phyloP scores from a whole-genome alignment of 2,329 filamentous ascomycete genomes.

The Diplodia mutila region DNA sequence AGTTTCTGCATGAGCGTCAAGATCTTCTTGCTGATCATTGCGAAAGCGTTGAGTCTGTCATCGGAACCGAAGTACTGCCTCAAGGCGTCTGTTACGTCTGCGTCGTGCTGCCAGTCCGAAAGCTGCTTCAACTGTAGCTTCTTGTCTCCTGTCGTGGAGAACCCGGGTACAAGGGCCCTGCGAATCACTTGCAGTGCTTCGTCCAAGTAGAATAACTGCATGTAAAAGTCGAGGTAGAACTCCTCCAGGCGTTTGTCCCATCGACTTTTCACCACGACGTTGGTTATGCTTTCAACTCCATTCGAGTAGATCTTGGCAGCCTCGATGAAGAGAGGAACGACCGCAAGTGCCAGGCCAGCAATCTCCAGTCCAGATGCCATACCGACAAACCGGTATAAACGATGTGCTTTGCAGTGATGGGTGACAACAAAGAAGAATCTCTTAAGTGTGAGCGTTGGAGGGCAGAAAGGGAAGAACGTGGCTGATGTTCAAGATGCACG shows the following conservation, averaged over 20 bases:
- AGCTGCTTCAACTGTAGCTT: not conserved
- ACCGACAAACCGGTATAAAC: no score
- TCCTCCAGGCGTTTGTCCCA: not conserved
- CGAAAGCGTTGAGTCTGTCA: not conserved
- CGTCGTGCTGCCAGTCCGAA: not conserved
- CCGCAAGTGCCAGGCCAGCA: constrained; percentile 3
- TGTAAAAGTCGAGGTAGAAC: constrained; percentile 14
- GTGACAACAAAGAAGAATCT: not conserved
- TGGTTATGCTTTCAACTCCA: not conserved
- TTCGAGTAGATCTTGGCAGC: constrained; percentile 2
- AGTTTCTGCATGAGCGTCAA: not conserved
- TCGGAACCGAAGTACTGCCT: not conserved
- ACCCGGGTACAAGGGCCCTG: not conserved
- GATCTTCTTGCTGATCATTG: not conserved
- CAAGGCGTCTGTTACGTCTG: not conserved
- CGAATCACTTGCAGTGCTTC: not conserved
- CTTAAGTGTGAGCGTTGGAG: not conserved
- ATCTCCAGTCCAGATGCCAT: constrained; percentile 8
- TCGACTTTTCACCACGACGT: not conserved
- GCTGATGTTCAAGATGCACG: no score
- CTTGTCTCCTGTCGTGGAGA: not conserved
- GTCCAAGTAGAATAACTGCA: not conserved
- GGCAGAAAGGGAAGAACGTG: not conserved
- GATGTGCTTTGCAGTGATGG: no score
- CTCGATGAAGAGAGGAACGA: constrained; percentile 9